Evolutionary conservation across 2,329 filamentous ascomycete genomes (phyloP).

Genomic region (Verticillium albo-atrum): DNA sequence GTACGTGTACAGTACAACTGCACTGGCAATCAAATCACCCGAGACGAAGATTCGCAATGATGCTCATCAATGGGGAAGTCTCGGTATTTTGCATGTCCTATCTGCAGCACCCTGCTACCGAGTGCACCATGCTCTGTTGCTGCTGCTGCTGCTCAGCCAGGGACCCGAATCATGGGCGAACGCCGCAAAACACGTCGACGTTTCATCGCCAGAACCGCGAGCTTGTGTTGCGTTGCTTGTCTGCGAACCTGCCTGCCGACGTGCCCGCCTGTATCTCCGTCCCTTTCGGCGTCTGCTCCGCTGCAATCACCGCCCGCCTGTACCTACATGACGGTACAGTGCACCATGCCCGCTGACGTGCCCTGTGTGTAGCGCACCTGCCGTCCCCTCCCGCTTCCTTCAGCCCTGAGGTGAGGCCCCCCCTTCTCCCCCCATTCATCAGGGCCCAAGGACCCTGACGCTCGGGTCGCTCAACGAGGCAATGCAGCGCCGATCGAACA

Average conservation of each 20-base stretch:
- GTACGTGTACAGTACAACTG: neutral
- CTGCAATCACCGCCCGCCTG: neutral
- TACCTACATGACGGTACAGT: neutral
- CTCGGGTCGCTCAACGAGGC: neutral
- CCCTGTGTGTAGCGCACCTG: neutral
- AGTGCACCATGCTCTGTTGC: neutral
- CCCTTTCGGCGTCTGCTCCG: neutral
- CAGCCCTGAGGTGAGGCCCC: neutral
- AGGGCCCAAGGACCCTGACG: neutral
- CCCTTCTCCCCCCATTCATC: too few relatives aligned
- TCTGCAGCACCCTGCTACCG: neutral
- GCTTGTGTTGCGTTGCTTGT: neutral
- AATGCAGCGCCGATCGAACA: neutral
- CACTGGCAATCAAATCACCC: neutral
- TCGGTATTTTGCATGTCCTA: too few relatives aligned
- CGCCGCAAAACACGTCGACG: neutral
- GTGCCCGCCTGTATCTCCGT: neutral
- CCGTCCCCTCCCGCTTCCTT: neutral
- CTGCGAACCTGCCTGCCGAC: too few relatives aligned
- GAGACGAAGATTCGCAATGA: neutral
- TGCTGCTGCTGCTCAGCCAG: neutral
- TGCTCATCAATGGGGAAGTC: neutral
- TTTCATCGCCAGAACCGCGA: neutral
- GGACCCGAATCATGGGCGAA: neutral
- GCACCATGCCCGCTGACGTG: too few relatives aligned